Conservation (phyloP, 176 grass and related monocot species). For the Oryza meyeriana region DNA sequence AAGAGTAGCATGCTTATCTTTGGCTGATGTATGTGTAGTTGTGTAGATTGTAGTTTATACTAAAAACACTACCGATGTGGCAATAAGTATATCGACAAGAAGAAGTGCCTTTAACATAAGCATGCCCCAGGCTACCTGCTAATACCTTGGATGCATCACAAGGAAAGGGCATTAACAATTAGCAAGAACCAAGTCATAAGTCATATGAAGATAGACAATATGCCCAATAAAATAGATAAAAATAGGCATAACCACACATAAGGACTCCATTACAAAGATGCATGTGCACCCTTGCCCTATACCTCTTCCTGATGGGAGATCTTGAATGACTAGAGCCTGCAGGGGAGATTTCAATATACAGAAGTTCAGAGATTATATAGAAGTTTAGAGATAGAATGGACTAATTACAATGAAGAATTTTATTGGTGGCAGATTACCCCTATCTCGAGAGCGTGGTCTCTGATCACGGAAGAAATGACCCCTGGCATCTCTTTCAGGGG, state of each 20-base stretch:
- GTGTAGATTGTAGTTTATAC: neutral
- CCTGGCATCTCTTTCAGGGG: slow-evolving; percentile 64
- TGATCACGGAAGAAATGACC: slow-evolving; percentile 46
- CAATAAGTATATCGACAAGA: neutral
- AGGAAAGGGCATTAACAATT: neutral
- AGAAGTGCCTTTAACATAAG: neutral
- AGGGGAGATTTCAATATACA: slow-evolving; percentile 9
- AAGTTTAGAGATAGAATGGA: neutral
- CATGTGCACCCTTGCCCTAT: slow-evolving; percentile 4
- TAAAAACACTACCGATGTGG: too few relatives aligned
- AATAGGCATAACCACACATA: neutral
- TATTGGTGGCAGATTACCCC: slow-evolving; percentile 38
- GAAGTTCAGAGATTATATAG: neutral
- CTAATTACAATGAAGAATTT: neutral
- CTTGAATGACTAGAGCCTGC: slow-evolving; percentile 69
- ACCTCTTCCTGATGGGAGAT: slow-evolving; percentile 68
- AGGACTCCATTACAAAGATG: neutral
- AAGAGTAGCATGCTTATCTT: neutral
- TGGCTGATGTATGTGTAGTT: neutral
- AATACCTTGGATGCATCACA: neutral
- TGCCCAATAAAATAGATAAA: neutral
- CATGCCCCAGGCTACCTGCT: neutral
- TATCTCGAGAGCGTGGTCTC: slow-evolving; percentile 56
- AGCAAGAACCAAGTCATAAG: neutral
- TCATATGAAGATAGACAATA: slow-evolving; percentile 2